Conservation (phyloP, 345 rosid species). For the Aegle marmelos region DNA sequence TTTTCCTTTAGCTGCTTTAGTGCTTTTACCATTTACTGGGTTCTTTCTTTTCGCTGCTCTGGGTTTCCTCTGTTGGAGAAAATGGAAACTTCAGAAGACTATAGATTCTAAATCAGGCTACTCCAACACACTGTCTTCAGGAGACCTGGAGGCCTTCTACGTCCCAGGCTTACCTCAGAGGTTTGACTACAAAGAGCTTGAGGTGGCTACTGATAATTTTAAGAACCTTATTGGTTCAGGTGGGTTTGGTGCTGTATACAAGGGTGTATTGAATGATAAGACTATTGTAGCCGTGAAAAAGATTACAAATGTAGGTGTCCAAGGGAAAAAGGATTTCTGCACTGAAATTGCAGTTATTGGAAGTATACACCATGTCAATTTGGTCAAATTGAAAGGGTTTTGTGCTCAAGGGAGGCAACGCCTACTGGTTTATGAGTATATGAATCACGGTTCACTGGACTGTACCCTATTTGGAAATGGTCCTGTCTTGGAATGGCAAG, state of each 20-base stretch:
- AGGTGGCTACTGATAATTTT: slow-evolving; percentile 63
- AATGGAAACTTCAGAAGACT: slow-evolving; percentile 31
- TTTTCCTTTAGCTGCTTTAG: slow-evolving; percentile 56
- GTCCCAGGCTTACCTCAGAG: slow-evolving; percentile 74
- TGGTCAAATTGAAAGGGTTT: slow-evolving; percentile 77
- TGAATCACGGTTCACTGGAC: slow-evolving; percentile 69
- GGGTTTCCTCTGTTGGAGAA: slow-evolving; percentile 60
- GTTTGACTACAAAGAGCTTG: slow-evolving; percentile 58
- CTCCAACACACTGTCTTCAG: slow-evolving; percentile 40
- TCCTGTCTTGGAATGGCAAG: slow-evolving; percentile 69
- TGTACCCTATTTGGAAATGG: slow-evolving; percentile 49
- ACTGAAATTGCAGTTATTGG: slow-evolving; percentile 76
- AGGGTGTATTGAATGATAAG: slow-evolving; percentile 50
- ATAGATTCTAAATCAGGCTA: slow-evolving; percentile 30
- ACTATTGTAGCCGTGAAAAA: slow-evolving; percentile 65
- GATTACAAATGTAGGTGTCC: slow-evolving; percentile 54
- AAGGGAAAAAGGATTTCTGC: slow-evolving; percentile 73
- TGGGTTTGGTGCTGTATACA: slow-evolving; percentile 74
- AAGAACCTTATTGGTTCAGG: slow-evolving; percentile 63
- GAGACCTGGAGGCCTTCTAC: slow-evolving; percentile 62
- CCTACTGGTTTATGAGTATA: slow-evolving; percentile 71
- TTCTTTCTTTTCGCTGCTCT: slow-evolving; percentile 37
- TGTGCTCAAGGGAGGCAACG: slow-evolving; percentile 64
- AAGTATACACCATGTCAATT: slow-evolving; percentile 67
- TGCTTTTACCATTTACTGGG: slow-evolving; percentile 63